These are phyloP conservation scores for Setaria viridis DNA, from an alignment of 202 grass and related monocot species.

Conservation along the genomic window DNA sequence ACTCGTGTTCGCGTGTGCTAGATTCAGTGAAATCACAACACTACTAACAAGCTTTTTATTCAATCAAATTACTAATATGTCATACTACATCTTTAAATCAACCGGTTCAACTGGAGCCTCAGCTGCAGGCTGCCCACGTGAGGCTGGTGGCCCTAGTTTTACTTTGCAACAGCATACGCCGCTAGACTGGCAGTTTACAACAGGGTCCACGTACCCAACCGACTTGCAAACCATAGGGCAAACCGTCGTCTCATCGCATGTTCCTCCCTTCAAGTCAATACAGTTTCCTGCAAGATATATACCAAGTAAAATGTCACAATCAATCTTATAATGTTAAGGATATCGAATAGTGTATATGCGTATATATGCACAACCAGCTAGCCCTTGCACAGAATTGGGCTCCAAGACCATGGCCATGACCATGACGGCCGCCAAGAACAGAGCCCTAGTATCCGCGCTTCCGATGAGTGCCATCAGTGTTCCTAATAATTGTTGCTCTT, in stretches of 20 bases:
- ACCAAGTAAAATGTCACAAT: neutral
- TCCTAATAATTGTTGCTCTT: neutral
- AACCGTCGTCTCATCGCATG: neutral
- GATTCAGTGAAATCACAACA: too few species aligned
- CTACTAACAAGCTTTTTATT: too few species aligned
- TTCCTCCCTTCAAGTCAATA: neutral
- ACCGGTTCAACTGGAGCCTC: too few species aligned
- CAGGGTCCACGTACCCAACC: neutral
- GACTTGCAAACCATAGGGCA: neutral
- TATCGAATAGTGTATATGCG: too few species aligned
- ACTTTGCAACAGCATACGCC: neutral
- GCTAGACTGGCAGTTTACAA: neutral
- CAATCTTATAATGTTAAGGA: neutral
- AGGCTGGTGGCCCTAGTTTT: too few species aligned
- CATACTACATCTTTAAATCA: too few species aligned
- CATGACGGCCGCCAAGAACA: neutral
- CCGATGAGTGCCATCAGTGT: too few species aligned
- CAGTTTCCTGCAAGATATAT: neutral
- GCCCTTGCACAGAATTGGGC: neutral
- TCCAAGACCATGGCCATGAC: neutral
- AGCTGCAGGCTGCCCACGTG: too few species aligned
- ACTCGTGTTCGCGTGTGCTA: too few species aligned
- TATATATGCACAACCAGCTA: neutral
- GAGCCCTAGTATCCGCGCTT: neutral
- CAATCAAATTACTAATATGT: too few species aligned